A percentile compares a stretch with the other conserved stretches of the same genome.
These are phyloP conservation scores for Russula earlei DNA, from an alignment of 768 basidiomycete species.

Conservation along the genomic window DNA sequence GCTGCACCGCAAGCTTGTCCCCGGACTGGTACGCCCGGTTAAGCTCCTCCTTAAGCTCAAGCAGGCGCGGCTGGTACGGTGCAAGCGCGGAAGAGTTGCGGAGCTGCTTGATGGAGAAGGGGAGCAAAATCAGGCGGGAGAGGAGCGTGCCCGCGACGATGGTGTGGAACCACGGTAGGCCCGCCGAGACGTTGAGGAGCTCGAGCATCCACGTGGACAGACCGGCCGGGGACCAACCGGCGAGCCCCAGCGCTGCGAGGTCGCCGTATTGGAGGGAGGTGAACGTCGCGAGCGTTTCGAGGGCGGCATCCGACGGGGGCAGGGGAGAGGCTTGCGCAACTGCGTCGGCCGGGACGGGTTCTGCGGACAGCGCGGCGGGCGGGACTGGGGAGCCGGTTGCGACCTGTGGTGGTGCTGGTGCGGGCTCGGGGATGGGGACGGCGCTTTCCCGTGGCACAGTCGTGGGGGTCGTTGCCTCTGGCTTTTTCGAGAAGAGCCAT, in stretches of 20 bases:
- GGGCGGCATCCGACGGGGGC: not conserved
- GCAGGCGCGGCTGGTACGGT: conserved; percentile 49
- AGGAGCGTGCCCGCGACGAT: conserved; percentile 56
- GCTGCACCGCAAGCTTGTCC: conserved; percentile 36
- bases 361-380: not conserved
- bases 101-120: conserved; percentile 46
- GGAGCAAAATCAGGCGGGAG: conserved; percentile 53
- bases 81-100: conserved; percentile 52
- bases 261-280: conserved; percentile 63
- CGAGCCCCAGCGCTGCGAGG: conserved; percentile 57
- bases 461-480: not conserved
- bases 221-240: conserved; percentile 56
- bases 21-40: conserved; percentile 24
- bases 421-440: not conserved
- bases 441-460: not conserved
- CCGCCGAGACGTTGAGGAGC: conserved; percentile 55
- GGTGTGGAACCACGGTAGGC: conserved; percentile 78
- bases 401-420: not conserved
- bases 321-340: not conserved
- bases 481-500: conserved; percentile 11
- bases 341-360: not conserved
- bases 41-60: conserved; percentile 43
- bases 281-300: conserved; percentile 9
- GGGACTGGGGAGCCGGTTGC: not conserved
- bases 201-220: conserved; percentile 56